These are phyloP conservation scores for Paraglomus brasilianum DNA, from an alignment of 192 early-diverging fungal genomes.

Conservation along the genomic window DNA sequence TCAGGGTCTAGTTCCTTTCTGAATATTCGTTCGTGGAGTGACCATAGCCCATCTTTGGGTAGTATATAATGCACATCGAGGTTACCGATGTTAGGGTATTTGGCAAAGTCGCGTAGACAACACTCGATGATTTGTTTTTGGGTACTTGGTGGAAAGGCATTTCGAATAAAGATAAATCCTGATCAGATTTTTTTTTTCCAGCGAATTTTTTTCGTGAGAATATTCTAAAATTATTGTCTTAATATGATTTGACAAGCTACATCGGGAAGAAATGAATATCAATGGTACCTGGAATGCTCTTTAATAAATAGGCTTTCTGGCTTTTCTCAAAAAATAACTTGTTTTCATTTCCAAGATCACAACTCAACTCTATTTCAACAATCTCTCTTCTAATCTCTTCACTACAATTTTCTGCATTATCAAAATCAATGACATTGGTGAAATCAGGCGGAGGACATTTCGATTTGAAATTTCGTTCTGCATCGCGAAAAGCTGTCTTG, in stretches of 20 bases:
- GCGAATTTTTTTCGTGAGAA: conserved; percentile 17
- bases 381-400: conserved; percentile 30
- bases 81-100: conserved; percentile 81
- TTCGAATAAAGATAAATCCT: conserved; percentile 80
- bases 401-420: conserved; percentile 27
- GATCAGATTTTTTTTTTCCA: conserved; percentile 32
- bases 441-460: conserved; percentile 52
- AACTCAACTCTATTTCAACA: conserved; percentile 34
- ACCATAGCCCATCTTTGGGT: conserved; percentile 62
- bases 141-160: conserved; percentile 67
- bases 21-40: conserved; percentile 44
- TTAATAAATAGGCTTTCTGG: not conserved
- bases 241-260: not conserved
- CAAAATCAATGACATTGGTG: conserved; percentile 56
- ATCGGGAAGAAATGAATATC: not conserved
- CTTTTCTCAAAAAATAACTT: not conserved
- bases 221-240: not conserved
- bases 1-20: conserved; percentile 26
- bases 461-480: conserved; percentile 62
- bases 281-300: not conserved
- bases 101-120: conserved; percentile 74
- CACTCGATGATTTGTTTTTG: conserved; percentile 70
- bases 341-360: conserved; percentile 22
- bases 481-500: conserved; percentile 68
- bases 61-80: conserved; percentile 84